Conservation (phyloP, 805 yeast genomes). For the Diddensiella santjacobensis region DNA sequence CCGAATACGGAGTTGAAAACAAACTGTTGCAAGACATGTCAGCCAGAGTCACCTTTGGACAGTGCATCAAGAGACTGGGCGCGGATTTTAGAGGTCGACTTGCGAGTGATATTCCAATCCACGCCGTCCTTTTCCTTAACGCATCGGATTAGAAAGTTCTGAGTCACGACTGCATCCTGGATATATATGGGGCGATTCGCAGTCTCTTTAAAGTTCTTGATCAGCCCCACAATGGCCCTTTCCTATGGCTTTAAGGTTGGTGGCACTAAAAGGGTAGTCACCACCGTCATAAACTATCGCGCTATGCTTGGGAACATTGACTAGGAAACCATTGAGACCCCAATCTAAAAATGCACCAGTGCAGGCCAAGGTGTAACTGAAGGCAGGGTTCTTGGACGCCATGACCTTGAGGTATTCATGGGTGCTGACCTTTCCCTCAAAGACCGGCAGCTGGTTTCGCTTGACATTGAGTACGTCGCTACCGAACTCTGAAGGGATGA, state of each 20-base stretch:
- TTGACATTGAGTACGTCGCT: not conserved
- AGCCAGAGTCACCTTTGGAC: not conserved
- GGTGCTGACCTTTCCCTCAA: not conserved
- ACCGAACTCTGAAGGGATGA: not conserved
- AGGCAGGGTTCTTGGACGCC: not conserved
- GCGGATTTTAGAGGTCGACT: not conserved
- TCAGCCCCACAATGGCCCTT: not conserved
- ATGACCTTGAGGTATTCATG: not conserved
- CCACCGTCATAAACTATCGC: not conserved
- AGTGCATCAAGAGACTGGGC: not conserved
- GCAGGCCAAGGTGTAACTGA: not conserved
- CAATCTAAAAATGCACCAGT: not conserved
- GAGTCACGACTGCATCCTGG: not conserved
- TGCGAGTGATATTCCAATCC: not conserved
- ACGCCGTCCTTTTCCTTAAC: not conserved
- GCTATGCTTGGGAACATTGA: not conserved
- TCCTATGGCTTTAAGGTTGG: not conserved
- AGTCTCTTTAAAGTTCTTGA: not conserved
- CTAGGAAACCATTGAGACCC: not conserved
- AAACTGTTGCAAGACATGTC: not conserved
- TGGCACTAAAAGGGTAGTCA: not conserved
- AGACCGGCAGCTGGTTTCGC: not conserved
- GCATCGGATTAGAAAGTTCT: not conserved
- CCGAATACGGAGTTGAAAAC: not conserved
- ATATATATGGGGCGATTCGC: not conserved